A percentile compares a stretch with the other conserved stretches of the same genome.
Evolutionary conservation across 2,329 filamentous ascomycete genomes (phyloP).

Genomic region (Cladosporium oxysporum): DNA sequence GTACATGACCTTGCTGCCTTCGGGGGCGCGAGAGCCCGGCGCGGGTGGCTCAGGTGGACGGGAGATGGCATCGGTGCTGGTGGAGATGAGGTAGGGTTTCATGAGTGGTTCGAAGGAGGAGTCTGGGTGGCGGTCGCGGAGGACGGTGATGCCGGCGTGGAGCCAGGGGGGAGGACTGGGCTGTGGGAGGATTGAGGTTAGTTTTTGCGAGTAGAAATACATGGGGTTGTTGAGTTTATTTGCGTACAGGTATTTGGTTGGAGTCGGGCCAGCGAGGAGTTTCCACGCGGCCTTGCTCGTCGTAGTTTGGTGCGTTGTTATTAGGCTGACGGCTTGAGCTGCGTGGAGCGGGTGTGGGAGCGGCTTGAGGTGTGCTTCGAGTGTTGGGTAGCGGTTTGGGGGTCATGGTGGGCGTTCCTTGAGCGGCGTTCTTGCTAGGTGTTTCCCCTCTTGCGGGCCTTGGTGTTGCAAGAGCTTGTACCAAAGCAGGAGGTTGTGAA

Average conservation of each 20-base stretch:
- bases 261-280: conserved; percentile 62
- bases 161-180: conserved; percentile 89
- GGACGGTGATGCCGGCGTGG: conserved; percentile 66
- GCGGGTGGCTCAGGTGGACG: conserved; percentile 24
- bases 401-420: conserved; percentile 31
- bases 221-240: background rate
- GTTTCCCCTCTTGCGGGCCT: conserved; percentile 15
- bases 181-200: conserved; percentile 47
- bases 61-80: conserved; percentile 59
- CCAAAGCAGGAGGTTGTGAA: conserved; percentile 29
- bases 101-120: conserved; percentile 88
- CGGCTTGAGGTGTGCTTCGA: conserved; percentile 32
- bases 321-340: conserved; percentile 20
- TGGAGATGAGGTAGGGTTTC: conserved; percentile 83
- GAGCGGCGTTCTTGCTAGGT: conserved; percentile 27
- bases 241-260: conserved; percentile 64
- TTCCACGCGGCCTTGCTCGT: conserved; percentile 61
- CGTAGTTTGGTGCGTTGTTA: conserved; percentile 29
- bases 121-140: conserved; percentile 70
- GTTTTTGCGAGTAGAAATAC: conserved; percentile 11
- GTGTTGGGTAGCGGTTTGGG: conserved; percentile 28
- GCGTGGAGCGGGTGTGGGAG: background rate
- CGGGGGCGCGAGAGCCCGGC: conserved; percentile 55
- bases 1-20: conserved; percentile 75
- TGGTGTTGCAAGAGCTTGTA: conserved; percentile 4